Conservation (phyloP, 2,329 filamentous ascomycete genomes). For the Xylogone sp. region DNA sequence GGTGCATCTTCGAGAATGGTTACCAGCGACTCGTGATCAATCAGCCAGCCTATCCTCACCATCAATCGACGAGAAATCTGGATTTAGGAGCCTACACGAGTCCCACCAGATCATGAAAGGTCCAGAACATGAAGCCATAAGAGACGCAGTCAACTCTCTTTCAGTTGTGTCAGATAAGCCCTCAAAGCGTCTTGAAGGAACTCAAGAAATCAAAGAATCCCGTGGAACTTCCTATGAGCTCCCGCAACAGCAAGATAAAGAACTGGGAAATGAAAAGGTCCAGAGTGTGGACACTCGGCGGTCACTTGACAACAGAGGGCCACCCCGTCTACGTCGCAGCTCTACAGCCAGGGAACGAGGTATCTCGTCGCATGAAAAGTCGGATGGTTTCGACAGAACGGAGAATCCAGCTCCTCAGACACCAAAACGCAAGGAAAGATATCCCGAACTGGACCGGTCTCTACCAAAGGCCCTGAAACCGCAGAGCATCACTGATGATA, state of each 20-base stretch:
- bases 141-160: not conserved
- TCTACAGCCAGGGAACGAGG: not conserved
- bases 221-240: no score
- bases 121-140: no score
- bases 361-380: not conserved
- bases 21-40: conserved; percentile 29
- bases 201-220: not conserved
- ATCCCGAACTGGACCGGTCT: conserved; percentile 20
- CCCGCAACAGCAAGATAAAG: no score
- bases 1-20: conserved; percentile 48
- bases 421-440: conserved; percentile 19
- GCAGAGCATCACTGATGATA: conserved; percentile 13
- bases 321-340: not conserved
- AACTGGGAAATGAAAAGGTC: no score
- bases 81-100: conserved; percentile 27
- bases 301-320: not conserved
- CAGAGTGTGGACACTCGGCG: no score
- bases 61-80: conserved; percentile 41
- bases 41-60: conserved; percentile 34
- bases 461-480: conserved; percentile 21
- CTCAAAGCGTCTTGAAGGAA: not conserved
- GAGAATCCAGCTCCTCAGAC: not conserved
- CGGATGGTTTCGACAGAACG: not conserved
- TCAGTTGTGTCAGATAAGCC: not conserved
- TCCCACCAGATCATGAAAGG: no score